A percentile compares a stretch with the other conserved stretches of the same genome.
Conservation (phyloP, 2,329 filamentous ascomycete species). For the Aspergillus cejpii region DNA sequence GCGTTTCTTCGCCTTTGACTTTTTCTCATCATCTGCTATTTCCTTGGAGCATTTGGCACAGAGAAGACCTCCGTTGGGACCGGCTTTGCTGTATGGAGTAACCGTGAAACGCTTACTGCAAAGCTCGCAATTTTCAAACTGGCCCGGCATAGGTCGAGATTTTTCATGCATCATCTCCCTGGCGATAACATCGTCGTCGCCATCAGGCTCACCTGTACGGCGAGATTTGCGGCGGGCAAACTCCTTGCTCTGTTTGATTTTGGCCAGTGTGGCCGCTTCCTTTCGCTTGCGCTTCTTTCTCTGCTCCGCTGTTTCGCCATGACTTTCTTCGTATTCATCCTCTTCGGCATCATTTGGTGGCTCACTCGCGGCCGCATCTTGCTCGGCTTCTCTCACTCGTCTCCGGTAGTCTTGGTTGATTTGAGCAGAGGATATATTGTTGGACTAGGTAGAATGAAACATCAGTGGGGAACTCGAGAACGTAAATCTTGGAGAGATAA, state of each 20-base stretch:
- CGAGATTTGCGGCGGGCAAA: conserved; percentile 42
- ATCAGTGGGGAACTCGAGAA: conserved; percentile 1
- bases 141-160: conserved; percentile 61
- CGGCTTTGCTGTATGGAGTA: conserved; percentile 77
- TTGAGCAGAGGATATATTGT: conserved; percentile 60
- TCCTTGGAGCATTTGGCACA: conserved; percentile 76
- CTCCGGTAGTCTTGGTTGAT: conserved; percentile 55
- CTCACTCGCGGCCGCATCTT: conserved; percentile 27
- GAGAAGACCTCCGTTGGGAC: conserved; percentile 76
- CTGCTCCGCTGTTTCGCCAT: conserved; percentile 40
- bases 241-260: conserved; percentile 48
- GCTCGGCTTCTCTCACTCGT: conserved; percentile 46
- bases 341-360: conserved; percentile 27
- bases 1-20: conserved; percentile 48
- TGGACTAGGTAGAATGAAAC: conserved; percentile 40
- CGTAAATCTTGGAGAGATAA: neutral
- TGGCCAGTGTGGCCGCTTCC: conserved; percentile 41
- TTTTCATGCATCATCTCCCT: conserved; percentile 53
- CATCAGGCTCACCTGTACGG: conserved; percentile 38
- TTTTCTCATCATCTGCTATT: conserved; percentile 59
- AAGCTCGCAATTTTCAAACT: conserved; percentile 79
- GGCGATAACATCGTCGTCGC: conserved; percentile 44
- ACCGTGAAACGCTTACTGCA: conserved; percentile 89
- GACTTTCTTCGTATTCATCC: conserved; percentile 30
- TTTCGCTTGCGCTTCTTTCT: conserved; percentile 53